Evolutionary conservation across 208 protist species (phyloP), one percentile per base, ranked within the genome.

Genomic region (Perkinsela sp.): DNA sequence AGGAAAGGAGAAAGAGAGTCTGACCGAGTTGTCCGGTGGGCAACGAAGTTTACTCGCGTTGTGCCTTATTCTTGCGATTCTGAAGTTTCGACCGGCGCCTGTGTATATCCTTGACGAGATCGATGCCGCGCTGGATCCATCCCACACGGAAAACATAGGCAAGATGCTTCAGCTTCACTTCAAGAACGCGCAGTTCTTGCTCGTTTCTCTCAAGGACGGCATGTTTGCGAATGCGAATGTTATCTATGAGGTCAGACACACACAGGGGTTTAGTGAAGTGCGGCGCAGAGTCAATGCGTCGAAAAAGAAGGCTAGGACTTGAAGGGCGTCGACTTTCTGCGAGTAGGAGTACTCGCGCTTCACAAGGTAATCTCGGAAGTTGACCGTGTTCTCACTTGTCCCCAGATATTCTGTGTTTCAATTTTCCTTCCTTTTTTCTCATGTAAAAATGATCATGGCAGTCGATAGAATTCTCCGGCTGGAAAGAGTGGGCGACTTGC

Each of bases 211-310:
- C 29, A 99, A 99, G 78, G 90, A 95, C 57, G 93, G 92, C 68
- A 97, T 99, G 95, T 98, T 97, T 74, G 93, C 93, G 73, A 97
- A 99, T 75, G 97, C 97, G 68, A 98, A 98, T 76, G 94, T 99
- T 31, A 71, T 99, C 1, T 99, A 98, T 77, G 84, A 94, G 69
- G 94, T 97, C 2, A 92, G 94, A 65, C 89, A 91, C 70, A 89
- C 86, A 6, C 83, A 91, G 68, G 86, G 86, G 1, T 91, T 89
- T 77, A 89, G 83, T 65, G 83, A 91, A 68, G 76, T 91, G 30
- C 66, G 74, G 15, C 81, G 86, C 15, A 75, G 87, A 65, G 83
- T 57, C 40, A 57, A 57, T 57, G 40, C 13, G 22, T 57, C 6
- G 22, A 22, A 6, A 57, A 57, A 57, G 40, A 57, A 57, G 22